Base-by-base conservation (phyloP, 1,139 yeast species). In the Zygoascus meyerae region DNA sequence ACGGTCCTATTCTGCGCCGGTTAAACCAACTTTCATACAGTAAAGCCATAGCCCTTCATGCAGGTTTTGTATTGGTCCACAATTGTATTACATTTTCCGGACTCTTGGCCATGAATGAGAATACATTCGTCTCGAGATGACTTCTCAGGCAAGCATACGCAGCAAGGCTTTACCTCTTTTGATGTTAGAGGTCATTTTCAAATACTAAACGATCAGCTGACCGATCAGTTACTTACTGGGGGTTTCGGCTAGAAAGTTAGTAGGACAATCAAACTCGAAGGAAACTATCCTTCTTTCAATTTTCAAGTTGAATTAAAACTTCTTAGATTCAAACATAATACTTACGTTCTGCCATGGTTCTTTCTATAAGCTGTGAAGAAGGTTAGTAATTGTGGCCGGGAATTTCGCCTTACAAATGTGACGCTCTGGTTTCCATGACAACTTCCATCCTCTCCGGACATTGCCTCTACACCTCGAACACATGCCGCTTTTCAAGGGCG, bases 1-100 rank as follows among this genome's bases (percentile, higher is more conserved):
- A 21, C 6, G 7, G 26, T 7, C 26, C 26, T 21, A 21, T 21
- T 21, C 4, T 21, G 26, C 7, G 7, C 26, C 7, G 26, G 26
- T 7, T 21, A 4, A 7, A 7, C 26, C 7, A 4, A 21, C 26
- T 9, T 9, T 59, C 61, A 67, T 46, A 76, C 68, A 32, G 69
- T 77, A 65, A 90, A 92, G 0, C 97, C 97, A 63, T 69, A 90
- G 32, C 95, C 89, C 65, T 82, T 83, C 98, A 92, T 92, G 69
- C 98, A 92, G 34, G 63, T 61, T 67, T 86, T 89, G 74, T 90
- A 92, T 52, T 79, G 73, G 32, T 68, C 67, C 52, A 92, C 83
- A 49, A 86, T 66, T 47, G 76, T 76, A 52, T 82, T 78, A 68
- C 98, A 92, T 61, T 87, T 83, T 34, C 84, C 90, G 46, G 86